Conservation (phyloP, 805 yeast species). For the Barnettozyma sucrosica region DNA sequence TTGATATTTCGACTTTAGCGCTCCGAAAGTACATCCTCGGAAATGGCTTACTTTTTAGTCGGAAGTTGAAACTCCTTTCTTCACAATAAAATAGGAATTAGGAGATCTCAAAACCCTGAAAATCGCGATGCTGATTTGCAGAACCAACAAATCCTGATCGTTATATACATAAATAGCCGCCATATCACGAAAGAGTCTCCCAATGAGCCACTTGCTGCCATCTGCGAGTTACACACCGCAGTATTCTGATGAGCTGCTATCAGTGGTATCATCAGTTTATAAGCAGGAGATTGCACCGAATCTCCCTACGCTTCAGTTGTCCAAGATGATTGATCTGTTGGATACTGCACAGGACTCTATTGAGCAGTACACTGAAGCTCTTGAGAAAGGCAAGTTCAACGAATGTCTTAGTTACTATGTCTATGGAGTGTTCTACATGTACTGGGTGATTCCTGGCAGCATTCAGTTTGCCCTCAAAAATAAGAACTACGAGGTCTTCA, state of each 20-base stretch:
- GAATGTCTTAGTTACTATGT: constrained; percentile 31
- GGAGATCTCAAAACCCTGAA: not conserved
- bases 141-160: not conserved
- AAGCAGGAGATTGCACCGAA: constrained; percentile 29
- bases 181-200: not conserved
- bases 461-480: constrained; percentile 36
- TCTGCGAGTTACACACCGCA: constrained; percentile 31
- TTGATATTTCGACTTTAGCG: too few species aligned
- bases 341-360: constrained; percentile 32
- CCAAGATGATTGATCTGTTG: constrained; percentile 32
- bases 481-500: constrained; percentile 33
- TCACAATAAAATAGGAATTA: not conserved
- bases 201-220: constrained; percentile 6
- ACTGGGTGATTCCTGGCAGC: constrained; percentile 33
- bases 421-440: constrained; percentile 33
- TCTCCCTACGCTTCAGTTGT: constrained; percentile 28
- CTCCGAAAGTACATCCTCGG: too few species aligned
- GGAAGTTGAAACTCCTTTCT: not conserved
- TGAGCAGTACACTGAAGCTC: constrained; percentile 27
- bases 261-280: constrained; percentile 27
- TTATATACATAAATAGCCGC: not conserved
- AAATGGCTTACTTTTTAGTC: not conserved
- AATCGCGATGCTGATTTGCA: not conserved
- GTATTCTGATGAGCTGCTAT: constrained; percentile 32
- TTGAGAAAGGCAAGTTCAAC: constrained; percentile 17